Base-by-base conservation (phyloP, 805 yeast species). In the Huiozyma sinensis region DNA sequence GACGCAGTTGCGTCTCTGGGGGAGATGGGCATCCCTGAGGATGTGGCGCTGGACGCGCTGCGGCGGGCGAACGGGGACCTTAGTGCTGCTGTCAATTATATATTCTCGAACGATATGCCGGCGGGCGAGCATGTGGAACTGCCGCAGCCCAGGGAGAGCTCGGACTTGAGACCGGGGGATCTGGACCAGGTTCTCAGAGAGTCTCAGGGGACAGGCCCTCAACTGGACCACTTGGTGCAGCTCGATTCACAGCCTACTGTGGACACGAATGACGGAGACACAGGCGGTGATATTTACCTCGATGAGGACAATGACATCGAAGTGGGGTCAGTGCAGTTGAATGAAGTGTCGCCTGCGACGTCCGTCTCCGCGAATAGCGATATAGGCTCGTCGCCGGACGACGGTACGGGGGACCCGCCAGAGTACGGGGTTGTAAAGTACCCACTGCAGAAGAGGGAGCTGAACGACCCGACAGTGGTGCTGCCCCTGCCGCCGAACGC, bases 11-110 rank as follows among this genome's bases (percentile, higher is more conserved):
- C 37, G 11, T 34, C 71, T 44, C 61, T 86, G 12, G 60, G 66
- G 10, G 70, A 71, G 12, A 84, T 86, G 95, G 95, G 95, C 6
- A 85, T 86, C 51, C 53, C 78, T 1, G 61, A 59, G 3, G 69
- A 70, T 28, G 72, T 81, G 43, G 79, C 90, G 6, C 66, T 58
- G 37, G 79, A 79, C 45, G 90, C 95, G 0, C 65, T 86, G 39
- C 41, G 68, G 30, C 55, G 73, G 41, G 75, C 71, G 43, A 59
- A 64, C 9, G 74, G 74, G 13, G 77, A 79, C 50, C 62, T 78
- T 7, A 89, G 83, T 53, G 76, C 73, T 2, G 81, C 95, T 1
- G 81, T 83, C 7, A 58, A 57, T 42, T 53, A 50, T 40, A 59
- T 60, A 7, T 60, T 61, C 41, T 50, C 60, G 9, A 55, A 53